Base-by-base conservation (phyloP, 495 filamentous ascomycete genomes). In the Tuber magnatum region DNA sequence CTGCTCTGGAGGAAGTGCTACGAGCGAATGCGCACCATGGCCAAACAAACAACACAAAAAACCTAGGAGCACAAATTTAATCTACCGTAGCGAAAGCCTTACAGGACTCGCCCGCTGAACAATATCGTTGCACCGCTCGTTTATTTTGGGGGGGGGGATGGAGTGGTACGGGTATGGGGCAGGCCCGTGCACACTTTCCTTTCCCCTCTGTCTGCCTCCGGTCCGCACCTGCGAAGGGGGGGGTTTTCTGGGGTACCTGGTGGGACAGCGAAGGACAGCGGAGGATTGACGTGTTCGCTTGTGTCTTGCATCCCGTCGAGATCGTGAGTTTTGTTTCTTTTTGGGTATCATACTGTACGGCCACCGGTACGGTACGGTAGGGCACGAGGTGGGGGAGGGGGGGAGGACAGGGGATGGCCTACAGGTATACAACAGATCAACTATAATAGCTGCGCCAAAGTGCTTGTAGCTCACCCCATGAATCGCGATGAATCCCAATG, bases 201-300 rank as follows among this genome's bases (percentile, higher is more conserved):
- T 61, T 28, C 28, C 32, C 32, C 16, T 7, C 28, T n/a, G 39
- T 40, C 39, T 40, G 9, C 1, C 22, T 56, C 8, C n/a, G 48
- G 48, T 32, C 51, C 32, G n/a, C n/a, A 56, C 51, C 28, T 56
- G 8, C n/a, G n/a, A 56, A 28, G 4, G 51, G 8, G 51, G 16
- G 14, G 44, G n/a, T n/a, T 65, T 35, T 65, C 56, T 35, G 28
- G 56, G 56, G 56, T 65, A 35, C 14, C 28, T 28, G 14, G 5
- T 32, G 2, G 56, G 56, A 61, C 51, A 61, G 51, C 51, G n/a
- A 61, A 61, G 56, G 16, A 35, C 28, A 65, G 56, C 56, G 56
- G 16, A 65, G 56, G 28, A 65, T 65, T 65, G 56, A 65, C 56
- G 56, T 65, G 56, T 65, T 65, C 56, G 51, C 20, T 61, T 32